Percentiles rank a stretch among this genome's conserved stretches.
These are phyloP conservation scores for Phytophthora syringae DNA, from an alignment of 352 stramenopile species.

Conservation along the genomic window DNA sequence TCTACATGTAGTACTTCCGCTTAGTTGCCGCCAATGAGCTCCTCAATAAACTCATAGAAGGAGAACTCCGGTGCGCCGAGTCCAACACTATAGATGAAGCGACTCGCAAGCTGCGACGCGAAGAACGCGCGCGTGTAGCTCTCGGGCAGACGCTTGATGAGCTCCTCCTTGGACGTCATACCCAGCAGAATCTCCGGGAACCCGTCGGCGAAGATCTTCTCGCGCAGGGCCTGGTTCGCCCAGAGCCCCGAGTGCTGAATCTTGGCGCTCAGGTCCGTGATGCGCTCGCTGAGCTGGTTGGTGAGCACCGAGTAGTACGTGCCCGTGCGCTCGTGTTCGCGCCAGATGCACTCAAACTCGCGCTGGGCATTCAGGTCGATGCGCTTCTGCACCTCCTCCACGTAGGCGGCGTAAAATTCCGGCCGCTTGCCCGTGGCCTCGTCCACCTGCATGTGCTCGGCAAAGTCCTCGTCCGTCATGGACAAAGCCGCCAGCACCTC, in stretches of 20 bases:
- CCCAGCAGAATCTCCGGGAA: slow-evolving; percentile 74
- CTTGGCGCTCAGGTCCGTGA: slow-evolving; percentile 84
- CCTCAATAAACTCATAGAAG: slow-evolving; percentile 89
- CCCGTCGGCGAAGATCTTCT: slow-evolving; percentile 78
- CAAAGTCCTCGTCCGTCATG: slow-evolving; percentile 81
- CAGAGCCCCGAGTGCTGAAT: slow-evolving; percentile 81
- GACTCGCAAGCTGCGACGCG: slow-evolving; percentile 79
- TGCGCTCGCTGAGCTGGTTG: slow-evolving; percentile 81
- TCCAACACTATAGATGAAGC: slow-evolving; percentile 82
- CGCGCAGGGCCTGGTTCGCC: slow-evolving; percentile 67
- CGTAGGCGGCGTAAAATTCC: slow-evolving; percentile 80
- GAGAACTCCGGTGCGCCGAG: slow-evolving; percentile 79
- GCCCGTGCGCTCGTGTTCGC: slow-evolving; percentile 68
- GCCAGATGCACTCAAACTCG: slow-evolving; percentile 89
- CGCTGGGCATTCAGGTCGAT: slow-evolving; percentile 82
- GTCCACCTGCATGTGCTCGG: slow-evolving; percentile 83
- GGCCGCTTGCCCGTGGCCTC: slow-evolving; percentile 59
- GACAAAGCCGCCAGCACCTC: slow-evolving; percentile 79
- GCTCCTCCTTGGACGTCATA: slow-evolving; percentile 65
- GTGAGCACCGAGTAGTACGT: slow-evolving; percentile 79
- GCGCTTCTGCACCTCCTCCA: slow-evolving; percentile 78
- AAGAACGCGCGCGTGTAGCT: slow-evolving; percentile 85
- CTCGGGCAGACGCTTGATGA: slow-evolving; percentile 74
- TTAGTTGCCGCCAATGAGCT: slow-evolving; percentile 51
- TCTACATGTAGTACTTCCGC: background rate